phyloP scores from a whole-genome alignment of 1,139 yeast genomes.

The Blastobotrys capitulatus region DNA sequence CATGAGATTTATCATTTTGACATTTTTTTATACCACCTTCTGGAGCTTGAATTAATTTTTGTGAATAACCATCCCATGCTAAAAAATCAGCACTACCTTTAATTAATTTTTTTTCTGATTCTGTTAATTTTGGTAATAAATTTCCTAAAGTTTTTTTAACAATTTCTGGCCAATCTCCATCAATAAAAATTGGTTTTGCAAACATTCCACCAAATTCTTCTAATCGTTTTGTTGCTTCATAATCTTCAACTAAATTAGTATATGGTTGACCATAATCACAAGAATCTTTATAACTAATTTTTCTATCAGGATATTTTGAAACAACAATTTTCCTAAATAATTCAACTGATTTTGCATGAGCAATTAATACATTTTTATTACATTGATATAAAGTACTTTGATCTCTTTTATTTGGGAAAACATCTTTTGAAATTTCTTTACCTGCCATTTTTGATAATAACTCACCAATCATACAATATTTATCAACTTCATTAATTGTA shows the following conservation, averaged over 20 bases:
- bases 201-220: constrained; percentile 31
- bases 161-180: constrained; percentile 18
- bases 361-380: constrained; percentile 31
- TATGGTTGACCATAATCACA: constrained; percentile 19
- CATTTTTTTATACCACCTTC: constrained; percentile 18
- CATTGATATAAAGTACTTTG: constrained; percentile 16
- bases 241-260: constrained; percentile 8
- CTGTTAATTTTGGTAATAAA: constrained; percentile 26
- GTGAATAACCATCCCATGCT: constrained; percentile 36
- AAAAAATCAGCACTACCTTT: constrained; percentile 30
- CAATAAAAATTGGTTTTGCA: constrained; percentile 32
- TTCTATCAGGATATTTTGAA: constrained; percentile 27
- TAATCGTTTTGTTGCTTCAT: constrained; percentile 30
- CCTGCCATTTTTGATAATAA: neutral
- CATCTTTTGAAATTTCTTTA: constrained; percentile 12
- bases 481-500: constrained; percentile 34
- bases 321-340: constrained; percentile 32
- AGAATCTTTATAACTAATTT: constrained; percentile 23
- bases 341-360: constrained; percentile 32
- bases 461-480: constrained; percentile 10
- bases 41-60: constrained; percentile 27
- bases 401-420: neutral
- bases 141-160: constrained; percentile 26
- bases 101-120: constrained; percentile 28
- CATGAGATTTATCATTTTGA: constrained; percentile 10